Base-by-base conservation (phyloP, 1,284 basidiomycete genomes). In the Leccinum griseonigrum region DNA sequence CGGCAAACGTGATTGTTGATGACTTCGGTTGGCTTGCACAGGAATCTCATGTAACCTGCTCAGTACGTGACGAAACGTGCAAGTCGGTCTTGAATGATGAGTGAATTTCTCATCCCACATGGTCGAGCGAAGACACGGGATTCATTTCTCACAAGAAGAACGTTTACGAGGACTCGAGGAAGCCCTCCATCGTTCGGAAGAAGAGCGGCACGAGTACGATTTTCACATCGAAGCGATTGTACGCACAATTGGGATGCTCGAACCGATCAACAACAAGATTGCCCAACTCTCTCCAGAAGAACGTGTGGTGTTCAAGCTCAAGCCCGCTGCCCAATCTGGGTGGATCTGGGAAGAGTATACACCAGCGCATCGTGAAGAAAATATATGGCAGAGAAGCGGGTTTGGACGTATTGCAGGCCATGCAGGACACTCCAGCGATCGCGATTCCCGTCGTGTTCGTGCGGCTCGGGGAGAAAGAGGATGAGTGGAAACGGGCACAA, bases 401-500 rank as follows among this genome's bases (percentile, higher is more conserved):
- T 7, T 77, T 91, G 65, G 95, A 97, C 64, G 93, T 98, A 13
- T 89, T 97, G 64, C 86, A 88, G 60, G 90, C 94, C 0, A 88
- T 99, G 81, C 95, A 98, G 75, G 95, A 98, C 51, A 86, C 89
- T 26, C 97, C 97, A 1, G 86, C 87, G 26, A 80, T 91, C n/a
- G 92, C 97, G 1, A 90, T 99, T 18, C 96, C 97, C 0, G 88
- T 98, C 63, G 95, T 99, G 0, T 83, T 98, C 16, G 81, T 85
- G 46, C 86, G 97, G 8, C 79, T 99, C 66, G 97, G 97, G 80
- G 91, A 93, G 75, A 99, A 98, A 78, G 95, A 98, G 74, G 95
- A 96, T 67, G 96, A 98, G 74, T 99, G 97, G 97, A 97, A 96
- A 77, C 85, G 94, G n/a, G 95, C 95, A n/a, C 94, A 98, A 76